Conservation (phyloP, 805 yeast genomes). For the Kregervanrija fluxuum region DNA sequence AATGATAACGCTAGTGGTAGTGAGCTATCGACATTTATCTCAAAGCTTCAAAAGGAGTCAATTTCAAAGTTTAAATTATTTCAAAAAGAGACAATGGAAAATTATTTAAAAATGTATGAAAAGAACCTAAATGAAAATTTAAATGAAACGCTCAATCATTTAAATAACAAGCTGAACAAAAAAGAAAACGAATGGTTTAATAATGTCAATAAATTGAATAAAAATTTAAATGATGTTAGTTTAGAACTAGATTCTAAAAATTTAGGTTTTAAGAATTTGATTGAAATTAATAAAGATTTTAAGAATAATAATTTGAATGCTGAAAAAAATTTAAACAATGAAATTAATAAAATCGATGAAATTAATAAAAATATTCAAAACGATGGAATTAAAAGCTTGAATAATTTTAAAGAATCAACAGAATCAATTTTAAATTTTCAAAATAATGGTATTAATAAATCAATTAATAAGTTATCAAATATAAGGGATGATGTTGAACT, state of each 20-base stretch:
- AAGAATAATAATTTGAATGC: too few species aligned
- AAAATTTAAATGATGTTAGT: not conserved
- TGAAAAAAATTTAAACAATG: too few species aligned
- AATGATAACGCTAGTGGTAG: too few species aligned
- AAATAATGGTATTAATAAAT: not conserved
- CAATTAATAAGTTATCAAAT: not conserved
- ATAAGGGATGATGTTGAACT: too few species aligned
- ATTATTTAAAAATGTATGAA: not conserved
- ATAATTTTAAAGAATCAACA: not conserved
- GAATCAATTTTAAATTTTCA: not conserved
- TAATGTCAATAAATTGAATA: not conserved
- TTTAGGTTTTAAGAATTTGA: not conserved
- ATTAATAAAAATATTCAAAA: not conserved
- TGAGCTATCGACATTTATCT: too few species aligned
- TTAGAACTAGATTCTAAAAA: too few species aligned
- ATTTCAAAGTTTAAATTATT: not conserved
- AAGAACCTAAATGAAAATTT: not conserved
- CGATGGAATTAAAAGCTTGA: not conserved
- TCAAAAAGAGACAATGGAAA: not conserved
- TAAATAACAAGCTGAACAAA: too few species aligned
- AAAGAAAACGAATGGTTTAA: not conserved
- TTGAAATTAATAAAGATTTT: not conserved
- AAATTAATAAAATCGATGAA: not conserved
- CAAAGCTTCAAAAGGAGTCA: too few species aligned
- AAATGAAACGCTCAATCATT: too few species aligned